Base-by-base conservation (phyloP, 2,329 filamentous ascomycete genomes). In the Botrytis tulipae region DNA sequence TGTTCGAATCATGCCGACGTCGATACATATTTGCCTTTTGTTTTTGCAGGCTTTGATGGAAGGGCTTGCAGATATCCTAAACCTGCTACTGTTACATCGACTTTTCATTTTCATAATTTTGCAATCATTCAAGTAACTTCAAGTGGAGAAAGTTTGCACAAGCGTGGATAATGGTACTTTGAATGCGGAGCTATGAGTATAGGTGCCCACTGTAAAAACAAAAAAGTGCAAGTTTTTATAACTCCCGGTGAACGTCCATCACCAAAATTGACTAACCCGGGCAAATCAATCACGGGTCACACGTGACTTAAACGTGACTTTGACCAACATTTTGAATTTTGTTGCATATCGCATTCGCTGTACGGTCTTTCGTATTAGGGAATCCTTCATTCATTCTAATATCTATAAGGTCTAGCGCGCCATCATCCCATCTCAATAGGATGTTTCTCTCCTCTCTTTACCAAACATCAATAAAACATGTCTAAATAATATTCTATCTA, bases 1-100 rank as follows among this genome's bases (percentile, higher is more conserved):
- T 68, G 65, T 68, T 68, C 65, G 65, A 68, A 68, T 68, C 65
- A 68, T 68, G 65, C 65, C 65, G 65, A 68, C 65, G 65, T 68
- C 65, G 65, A 16, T 57, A 22, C 8, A 8, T 9, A 29, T 68
- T 68, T 40, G 12, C 14, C 32, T 29, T 42, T 54, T 40, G n/a
- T 9, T 67, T 25, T 37, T 51, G 63, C 9, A 0, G 2, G 18
- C n/a, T 40, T 40, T 1, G 20, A n/a, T 14, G 1, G 8, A 20
- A 40, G 16, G 22, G 16, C 2, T n/a, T 44, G 16, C 40, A 32
- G 42, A 46, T 12, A 48, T 35, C 10, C 18, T n/a, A 48, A 20
- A 16, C 6, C 29, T 32, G 4, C 40, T 12, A 65, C 22, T 18
- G 44, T n/a, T 51, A 5, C 44, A 51, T 37, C 32, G 1, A 18